Evolutionary conservation across 441 rosid genomes (phyloP), one percentile per base, ranked within the genome.

Genomic region (Gossypium aridum): DNA sequence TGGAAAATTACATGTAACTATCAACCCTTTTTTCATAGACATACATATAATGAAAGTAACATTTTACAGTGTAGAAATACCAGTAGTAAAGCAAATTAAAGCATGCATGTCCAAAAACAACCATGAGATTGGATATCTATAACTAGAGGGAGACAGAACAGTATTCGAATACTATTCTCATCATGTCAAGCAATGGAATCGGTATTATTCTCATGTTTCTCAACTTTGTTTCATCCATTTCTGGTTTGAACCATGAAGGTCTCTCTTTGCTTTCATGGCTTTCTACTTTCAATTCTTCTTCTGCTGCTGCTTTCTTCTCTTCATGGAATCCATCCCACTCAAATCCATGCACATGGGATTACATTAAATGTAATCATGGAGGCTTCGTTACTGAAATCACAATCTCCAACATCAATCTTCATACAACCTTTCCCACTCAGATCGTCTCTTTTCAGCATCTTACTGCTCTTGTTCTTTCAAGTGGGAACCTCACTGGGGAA

Each of bases 201-300:
- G 80, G 83, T 59, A 64, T 78, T 76, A 67, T 86, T 65, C 80
- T 90, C 78, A 71, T 89, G 80, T 74, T 88, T 64, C 84, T 88
- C 51, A 82, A 74, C 68, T 75, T 86, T 64, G 78, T 84, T 75
- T 88, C 85, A 60, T 65, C 85, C 67, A 75, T 79, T 61, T 82
- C 84, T 70, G 85, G 88, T 19, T 71, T 89, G 84, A 91, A 89
- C 78, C 88, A 85, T 64, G 96, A 91, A 87, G 96, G 93, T 23
- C 83, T 71, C 39, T 82, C 89, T 51, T 85, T 91, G 2, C 91
- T 87, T 72, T 89, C 96, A 77, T 89, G 96, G 93, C 88, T 91
- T 74, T 81, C 92, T 47, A 80, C 87, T 23, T 87, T 87, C 80
- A 80, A 85, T 72, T 83, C 89, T 63, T 83, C 90, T 59, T 69